These are phyloP conservation scores for Heterococcus sp. DNA, from an alignment of 108 stramenopile genomes.

Conservation along the genomic window DNA sequence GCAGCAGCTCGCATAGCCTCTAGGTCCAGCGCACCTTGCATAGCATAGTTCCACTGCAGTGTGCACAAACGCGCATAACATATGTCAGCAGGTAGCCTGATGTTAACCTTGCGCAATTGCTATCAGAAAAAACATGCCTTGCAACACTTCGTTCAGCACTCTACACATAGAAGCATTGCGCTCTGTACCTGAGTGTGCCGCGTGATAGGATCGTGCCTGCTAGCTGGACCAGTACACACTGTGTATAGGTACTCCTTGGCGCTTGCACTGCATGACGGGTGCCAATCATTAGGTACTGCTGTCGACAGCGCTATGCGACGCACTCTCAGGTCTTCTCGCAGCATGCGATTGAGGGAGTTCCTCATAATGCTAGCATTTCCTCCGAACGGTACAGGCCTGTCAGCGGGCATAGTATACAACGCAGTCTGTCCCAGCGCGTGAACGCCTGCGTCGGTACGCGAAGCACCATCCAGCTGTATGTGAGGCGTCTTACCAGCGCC, in stretches of 20 bases:
- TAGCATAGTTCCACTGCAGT: too few relatives aligned
- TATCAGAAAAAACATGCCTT: too few relatives aligned
- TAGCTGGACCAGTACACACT: background rate
- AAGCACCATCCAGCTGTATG: background rate
- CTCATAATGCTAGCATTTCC: background rate
- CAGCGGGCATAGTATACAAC: background rate
- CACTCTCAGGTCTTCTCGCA: background rate
- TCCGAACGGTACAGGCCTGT: background rate
- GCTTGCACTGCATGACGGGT: background rate
- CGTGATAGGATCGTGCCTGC: background rate
- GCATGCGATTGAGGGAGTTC: background rate
- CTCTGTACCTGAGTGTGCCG: background rate
- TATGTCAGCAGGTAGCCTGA: too few relatives aligned
- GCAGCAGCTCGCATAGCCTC: too few relatives aligned
- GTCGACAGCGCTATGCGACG: background rate
- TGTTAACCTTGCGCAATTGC: too few relatives aligned
- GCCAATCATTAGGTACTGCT: background rate
- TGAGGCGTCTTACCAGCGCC: too few relatives aligned
- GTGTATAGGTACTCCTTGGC: background rate
- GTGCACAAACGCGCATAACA: too few relatives aligned
- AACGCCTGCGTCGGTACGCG: background rate
- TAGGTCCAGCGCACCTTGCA: too few relatives aligned
- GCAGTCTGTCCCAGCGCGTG: background rate
- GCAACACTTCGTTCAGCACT: too few relatives aligned
- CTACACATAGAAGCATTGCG: too few relatives aligned